phyloP scores from a whole-genome alignment of 805 yeast species.

The Monosporozyma aerobia region DNA sequence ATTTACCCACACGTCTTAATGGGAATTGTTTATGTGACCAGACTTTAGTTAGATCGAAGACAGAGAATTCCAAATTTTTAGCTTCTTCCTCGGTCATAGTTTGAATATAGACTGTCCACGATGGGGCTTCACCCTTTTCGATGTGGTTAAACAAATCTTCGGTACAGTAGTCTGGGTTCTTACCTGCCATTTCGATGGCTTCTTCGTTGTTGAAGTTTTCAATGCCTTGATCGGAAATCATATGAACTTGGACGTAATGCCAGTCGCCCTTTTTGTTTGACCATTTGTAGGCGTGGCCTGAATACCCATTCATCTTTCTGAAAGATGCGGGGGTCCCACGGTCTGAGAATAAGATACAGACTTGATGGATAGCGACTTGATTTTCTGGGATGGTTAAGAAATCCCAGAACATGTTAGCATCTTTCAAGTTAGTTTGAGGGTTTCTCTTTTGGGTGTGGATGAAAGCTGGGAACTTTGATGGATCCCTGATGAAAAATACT shows the following conservation, averaged over 20 bases:
- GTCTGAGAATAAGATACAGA: constrained; percentile 50
- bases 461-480: constrained; percentile 53
- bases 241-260: constrained; percentile 51
- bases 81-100: constrained; percentile 81
- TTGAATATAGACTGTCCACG: constrained; percentile 81
- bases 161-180: constrained; percentile 76
- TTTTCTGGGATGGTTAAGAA: constrained; percentile 52
- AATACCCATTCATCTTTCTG: constrained; percentile 55
- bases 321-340: constrained; percentile 51
- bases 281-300: constrained; percentile 60
- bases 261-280: constrained; percentile 44
- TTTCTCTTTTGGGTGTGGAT: constrained; percentile 65
- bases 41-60: constrained; percentile 82
- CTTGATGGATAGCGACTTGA: constrained; percentile 73
- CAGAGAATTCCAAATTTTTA: constrained; percentile 64
- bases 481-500: constrained; percentile 55
- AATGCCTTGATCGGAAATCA: constrained; percentile 45
- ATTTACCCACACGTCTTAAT: constrained; percentile 73
- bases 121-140: constrained; percentile 67
- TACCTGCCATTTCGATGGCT: constrained; percentile 58
- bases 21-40: constrained; percentile 90
- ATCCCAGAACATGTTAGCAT: constrained; percentile 80
- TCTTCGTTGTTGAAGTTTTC: constrained; percentile 50
- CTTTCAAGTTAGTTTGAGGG: constrained; percentile 66
- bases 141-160: constrained; percentile 73